Evolutionary conservation across 495 filamentous ascomycete species (phyloP), one percentile per base, ranked within the genome.

Genomic region (Physcia stellaris): DNA sequence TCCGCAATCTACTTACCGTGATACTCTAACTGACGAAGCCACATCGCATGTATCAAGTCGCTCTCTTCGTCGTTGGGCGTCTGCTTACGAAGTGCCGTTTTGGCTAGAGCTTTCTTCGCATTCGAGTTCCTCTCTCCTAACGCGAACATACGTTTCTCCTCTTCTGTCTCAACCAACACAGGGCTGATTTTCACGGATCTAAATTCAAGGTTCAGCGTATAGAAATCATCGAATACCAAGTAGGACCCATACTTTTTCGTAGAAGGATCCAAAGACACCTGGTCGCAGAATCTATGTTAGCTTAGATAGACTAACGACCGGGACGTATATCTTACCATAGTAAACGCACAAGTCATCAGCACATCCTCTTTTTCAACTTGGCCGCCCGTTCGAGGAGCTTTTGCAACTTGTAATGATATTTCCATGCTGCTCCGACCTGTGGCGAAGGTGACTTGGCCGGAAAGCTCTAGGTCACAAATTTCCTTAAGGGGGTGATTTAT

Each of bases 401-500:
- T 79, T 6, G 78, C 71, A 9, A 86, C 80, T 53, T 85, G 79
- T 24, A 83, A 59, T 0, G 80, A 81, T 13, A 92, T 70, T 46
- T 88, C 84, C 67, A 87, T 83, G 53, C 79, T 85, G 24, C 76
- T 82, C 36, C 77, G 67, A 0, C 84, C 84, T 2, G 83, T 83
- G 0, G 80, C 78, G 59, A 84, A 88, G 0, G 80, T 83, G 16
- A 87, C 83, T 45, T 80, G 75, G 2, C 84, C 84, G 40, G 75
- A 82, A 4, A 86, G 61, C 50, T 87, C 77, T 12, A 92, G 66
- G 50, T 88, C 82, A 54, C 82, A 86, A 34, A 88, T 83, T 46
- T 80, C 75, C 47, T 71, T 79, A 18, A 88, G 54, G 0, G 80
- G 79, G 38, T 76, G 63, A 44, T 79, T 73, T 41, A 88, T 78